Conservation (phyloP, 2,329 filamentous ascomycete genomes). For the Trichoderma lentiforme region DNA sequence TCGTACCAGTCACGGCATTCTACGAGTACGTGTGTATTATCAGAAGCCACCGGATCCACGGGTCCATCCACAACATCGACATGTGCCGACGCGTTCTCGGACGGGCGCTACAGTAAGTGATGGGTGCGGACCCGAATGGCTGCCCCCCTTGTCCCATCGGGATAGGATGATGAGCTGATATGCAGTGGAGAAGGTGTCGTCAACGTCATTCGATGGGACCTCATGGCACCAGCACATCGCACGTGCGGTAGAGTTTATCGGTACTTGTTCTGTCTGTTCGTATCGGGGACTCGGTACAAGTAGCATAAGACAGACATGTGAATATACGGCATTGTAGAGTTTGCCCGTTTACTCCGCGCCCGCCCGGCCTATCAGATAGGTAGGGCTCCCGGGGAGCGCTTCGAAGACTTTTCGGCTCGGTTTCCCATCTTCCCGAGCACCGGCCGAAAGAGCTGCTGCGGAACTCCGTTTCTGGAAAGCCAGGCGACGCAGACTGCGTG, state of each 20-base stretch:
- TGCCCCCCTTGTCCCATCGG: not conserved
- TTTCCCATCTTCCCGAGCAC: not conserved
- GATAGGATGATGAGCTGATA: slow-evolving; percentile 5
- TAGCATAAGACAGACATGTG: not conserved
- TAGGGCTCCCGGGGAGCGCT: not conserved
- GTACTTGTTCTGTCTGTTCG: not conserved
- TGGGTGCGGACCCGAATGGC: not conserved
- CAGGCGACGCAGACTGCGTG: not conserved
- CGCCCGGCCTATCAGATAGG: not conserved
- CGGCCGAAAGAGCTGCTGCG: not conserved
- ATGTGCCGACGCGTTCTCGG: not conserved
- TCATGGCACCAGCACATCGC: not conserved
- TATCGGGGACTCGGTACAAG: not conserved
- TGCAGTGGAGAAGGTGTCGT: not conserved
- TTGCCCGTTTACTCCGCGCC: not conserved
- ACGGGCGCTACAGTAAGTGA: not conserved
- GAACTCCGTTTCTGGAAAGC: not conserved
- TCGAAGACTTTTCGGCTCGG: not conserved
- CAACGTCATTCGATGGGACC: not conserved
- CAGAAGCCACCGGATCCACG: not conserved
- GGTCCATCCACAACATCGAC: not conserved
- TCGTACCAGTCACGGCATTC: not conserved
- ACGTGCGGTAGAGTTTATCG: not conserved
- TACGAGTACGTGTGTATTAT: not conserved
- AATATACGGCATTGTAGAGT: not conserved